Base-by-base conservation (phyloP, 305 asterid genomes). In the Fraxinus ornus region DNA sequence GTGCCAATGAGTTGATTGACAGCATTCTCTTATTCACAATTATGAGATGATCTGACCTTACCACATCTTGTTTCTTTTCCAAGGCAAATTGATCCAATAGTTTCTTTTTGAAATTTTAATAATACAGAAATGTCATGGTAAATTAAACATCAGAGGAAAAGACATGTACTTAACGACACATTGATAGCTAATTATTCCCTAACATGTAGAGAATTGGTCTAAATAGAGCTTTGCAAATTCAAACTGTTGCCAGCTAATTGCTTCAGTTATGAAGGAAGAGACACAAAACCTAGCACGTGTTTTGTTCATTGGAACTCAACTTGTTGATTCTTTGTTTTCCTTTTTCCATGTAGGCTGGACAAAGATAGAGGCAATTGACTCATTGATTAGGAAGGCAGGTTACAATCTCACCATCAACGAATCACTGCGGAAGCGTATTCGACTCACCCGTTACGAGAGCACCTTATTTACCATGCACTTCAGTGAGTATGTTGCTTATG, bases 371-470 rank as follows among this genome's bases (percentile, higher is more conserved):
- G 94, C 98, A 22, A 92, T 94, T 19, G 97, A 93, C 87, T 95
- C 99, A 2, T 84, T 95, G 86, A 89, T 95, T 72, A 89, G 97
- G 37, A 95, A 95, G 88, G 90, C 98, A 0, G 99, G 98, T 72
- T 95, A 90, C 30, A 89, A 81, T 52, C 97, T 98, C 72, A 33
- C 90, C 80, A 94, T 96, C 80, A 90, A 89, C 1, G 97, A 83
- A 33, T 87, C 89, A 76, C 81, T 96, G 77, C 85, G 97, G 30
- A 90, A 83, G 84, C 71, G 84, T 22, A 91, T 93, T 82, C 88
- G 73, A 66, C 91, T 96, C 19, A 96, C 99, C n/a, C 94, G 97
- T 24, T 94, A 94, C 86, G 98, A 94, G 86, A 96, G 99, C 89
- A 96, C 98, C 1, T 79, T 96, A 55, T 96, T 84, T 81, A 92